Evolutionary conservation across 2,329 filamentous ascomycete species (phyloP), one percentile per base, ranked within the genome.

Genomic region (Fonsecaea multimorphosa): DNA sequence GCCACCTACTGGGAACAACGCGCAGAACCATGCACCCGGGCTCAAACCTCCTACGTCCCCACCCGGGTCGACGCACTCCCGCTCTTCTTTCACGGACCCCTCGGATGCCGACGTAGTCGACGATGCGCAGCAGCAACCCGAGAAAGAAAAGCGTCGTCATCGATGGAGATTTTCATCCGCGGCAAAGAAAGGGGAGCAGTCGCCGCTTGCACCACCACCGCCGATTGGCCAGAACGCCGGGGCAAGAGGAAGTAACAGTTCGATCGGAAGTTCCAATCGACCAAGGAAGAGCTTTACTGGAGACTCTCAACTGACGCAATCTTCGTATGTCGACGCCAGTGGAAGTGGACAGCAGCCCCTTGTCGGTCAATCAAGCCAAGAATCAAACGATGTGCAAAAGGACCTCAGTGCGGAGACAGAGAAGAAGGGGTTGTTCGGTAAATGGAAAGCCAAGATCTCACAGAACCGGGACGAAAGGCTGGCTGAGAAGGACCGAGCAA

Each of bases 21-120:
- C 78, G 82, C 67, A 78, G 81, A 73, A 73, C 74, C 61, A 84
- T 77, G 79, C 80, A 14, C 73, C 76, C 6, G 83, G 85, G 0
- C 76, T 93, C 34, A 88, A 86, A 70, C 87, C 89, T 0, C 87
- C 87, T 68, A 84, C 85, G 66, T 96, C 92, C 0, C 91, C 91
- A 0, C 87, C 91, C 0, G 87, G 89, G 2, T 96, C 93, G 0
- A 83, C 93, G 65, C 87, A 91, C 71, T 94, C 92, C 11, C 84
- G 84, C 53, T 86, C 85, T 0, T 87, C 85, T 2, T 83, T 88
- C 69, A 95, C 94, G 27, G 93, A 96, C 70, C 87, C 89, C 24
- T 96, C 92, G 0, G 93, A 97, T 74, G 75, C 88, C 32, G 93
- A 96, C 68, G 88, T 90, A 67, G 77, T 84, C 9, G 91, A 93